These are phyloP conservation scores for Claviceps pusilla DNA, from an alignment of 2,329 filamentous ascomycete genomes.

Conservation along the genomic window DNA sequence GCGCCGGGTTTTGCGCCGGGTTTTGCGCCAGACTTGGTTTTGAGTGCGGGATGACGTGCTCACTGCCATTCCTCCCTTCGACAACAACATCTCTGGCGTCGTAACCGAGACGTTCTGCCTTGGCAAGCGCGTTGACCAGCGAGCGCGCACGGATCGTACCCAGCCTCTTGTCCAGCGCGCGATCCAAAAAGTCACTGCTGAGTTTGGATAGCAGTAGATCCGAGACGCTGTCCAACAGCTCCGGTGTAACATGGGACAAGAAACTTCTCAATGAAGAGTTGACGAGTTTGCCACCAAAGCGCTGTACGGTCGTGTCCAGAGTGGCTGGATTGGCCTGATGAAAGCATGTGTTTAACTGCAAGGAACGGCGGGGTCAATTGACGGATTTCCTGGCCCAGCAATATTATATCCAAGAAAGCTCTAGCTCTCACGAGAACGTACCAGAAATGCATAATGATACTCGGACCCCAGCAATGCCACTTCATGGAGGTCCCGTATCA, in stretches of 20 bases:
- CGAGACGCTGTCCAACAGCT: conserved; percentile 31
- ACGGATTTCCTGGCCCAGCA: not conserved
- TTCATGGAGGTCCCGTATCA: conserved; percentile 35
- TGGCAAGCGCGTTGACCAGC: conserved; percentile 41
- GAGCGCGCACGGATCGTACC: conserved; percentile 37
- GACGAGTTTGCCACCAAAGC: conserved; percentile 32
- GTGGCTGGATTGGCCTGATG: conserved; percentile 26
- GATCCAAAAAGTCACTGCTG: conserved; percentile 36
- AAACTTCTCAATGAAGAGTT: conserved; percentile 26
- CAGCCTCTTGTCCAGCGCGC: conserved; percentile 34
- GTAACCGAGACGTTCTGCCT: conserved; percentile 42
- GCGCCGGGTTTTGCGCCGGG: conserved; percentile 2
- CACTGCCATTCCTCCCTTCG: conserved; percentile 18
- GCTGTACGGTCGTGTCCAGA: conserved; percentile 24
- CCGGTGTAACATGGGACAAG: conserved; percentile 21
- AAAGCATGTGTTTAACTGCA: conserved; percentile 34
- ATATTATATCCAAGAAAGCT: too few species aligned
- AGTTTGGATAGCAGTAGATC: conserved; percentile 29
- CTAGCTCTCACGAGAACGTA: conserved; percentile 20
- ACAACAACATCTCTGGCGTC: conserved; percentile 34
- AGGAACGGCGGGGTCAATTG: conserved; percentile 11
- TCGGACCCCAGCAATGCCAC: conserved; percentile 34
- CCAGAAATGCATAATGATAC: conserved; percentile 37
- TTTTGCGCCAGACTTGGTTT: conserved; percentile 6
- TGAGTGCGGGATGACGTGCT: conserved; percentile 23